A percentile compares a stretch with the other conserved stretches of the same genome.
Conservation (phyloP, 2,329 filamentous ascomycete genomes). For the Ophiosphaerella herpotricha region DNA sequence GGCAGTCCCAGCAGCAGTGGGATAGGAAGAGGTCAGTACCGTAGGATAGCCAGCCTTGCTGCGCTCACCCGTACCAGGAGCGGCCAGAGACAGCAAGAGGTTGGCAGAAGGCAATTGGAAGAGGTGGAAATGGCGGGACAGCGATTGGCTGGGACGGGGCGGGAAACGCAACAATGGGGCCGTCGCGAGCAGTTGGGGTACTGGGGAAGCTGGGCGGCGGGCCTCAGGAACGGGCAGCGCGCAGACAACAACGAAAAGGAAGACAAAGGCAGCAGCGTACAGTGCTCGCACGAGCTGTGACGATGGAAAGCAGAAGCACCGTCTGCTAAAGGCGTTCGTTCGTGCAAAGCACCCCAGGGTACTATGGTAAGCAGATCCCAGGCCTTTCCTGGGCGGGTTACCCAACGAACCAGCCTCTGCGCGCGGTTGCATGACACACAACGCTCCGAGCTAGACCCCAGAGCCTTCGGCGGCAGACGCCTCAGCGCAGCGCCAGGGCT, state of each 20-base stretch:
- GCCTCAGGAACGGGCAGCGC: background rate
- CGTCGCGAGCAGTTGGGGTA: background rate
- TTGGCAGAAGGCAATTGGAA: conserved; percentile 33
- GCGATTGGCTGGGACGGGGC: conserved; percentile 30
- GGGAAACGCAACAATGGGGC: conserved; percentile 17
- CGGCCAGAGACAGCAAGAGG: background rate
- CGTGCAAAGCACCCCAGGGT: too few relatives aligned
- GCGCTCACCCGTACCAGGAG: too few relatives aligned
- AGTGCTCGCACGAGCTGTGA: conserved; percentile 18
- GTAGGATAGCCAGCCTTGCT: too few relatives aligned
- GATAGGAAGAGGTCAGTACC: too few relatives aligned
- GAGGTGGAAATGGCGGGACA: conserved; percentile 13
- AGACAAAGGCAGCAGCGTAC: background rate
- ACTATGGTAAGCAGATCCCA: conserved; percentile 33
- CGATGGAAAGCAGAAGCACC: background rate
- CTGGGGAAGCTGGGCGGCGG: conserved; percentile 13
- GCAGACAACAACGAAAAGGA: conserved; percentile 6
- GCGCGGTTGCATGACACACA: conserved; percentile 37
- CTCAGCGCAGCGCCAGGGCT: conserved; percentile 24
- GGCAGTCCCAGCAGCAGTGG: too few relatives aligned
- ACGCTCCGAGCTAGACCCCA: conserved; percentile 25
- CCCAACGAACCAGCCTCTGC: conserved; percentile 32
- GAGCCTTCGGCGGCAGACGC: conserved; percentile 15
- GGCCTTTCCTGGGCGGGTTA: background rate
- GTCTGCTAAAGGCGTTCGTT: conserved; percentile 12